A percentile compares a stretch with the other conserved stretches of the same genome.
Conservation (phyloP, 2,329 filamentous ascomycete species). For the Orbilia javanica region DNA sequence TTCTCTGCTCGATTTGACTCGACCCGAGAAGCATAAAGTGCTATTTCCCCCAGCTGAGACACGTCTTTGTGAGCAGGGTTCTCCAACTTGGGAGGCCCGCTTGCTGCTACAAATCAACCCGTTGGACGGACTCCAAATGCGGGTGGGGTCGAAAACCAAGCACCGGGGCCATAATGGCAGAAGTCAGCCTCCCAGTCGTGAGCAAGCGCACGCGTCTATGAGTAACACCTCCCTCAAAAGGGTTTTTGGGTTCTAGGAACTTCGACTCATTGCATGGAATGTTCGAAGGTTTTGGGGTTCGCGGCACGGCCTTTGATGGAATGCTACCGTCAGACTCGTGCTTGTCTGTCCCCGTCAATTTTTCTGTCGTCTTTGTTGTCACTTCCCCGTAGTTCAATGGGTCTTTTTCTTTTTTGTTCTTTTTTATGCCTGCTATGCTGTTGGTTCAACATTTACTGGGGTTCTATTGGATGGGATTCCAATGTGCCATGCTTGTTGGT, state of each 20-base stretch:
- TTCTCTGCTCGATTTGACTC: not conserved
- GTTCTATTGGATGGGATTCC: constrained; percentile 15
- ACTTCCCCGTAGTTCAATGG: not conserved
- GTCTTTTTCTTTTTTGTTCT: not conserved
- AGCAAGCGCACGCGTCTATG: constrained; percentile 55
- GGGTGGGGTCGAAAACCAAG: constrained; percentile 57
- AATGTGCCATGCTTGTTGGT: not conserved
- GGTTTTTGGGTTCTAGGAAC: constrained; percentile 13
- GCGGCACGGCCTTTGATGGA: not conserved
- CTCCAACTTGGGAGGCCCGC: not conserved
- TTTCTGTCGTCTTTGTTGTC: not conserved
- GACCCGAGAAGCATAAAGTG: constrained; percentile 6
- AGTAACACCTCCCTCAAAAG: constrained; percentile 50
- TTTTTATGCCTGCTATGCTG: too few species aligned
- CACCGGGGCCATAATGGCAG: constrained; percentile 56
- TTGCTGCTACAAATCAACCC: not conserved
- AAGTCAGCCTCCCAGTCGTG: constrained; percentile 54
- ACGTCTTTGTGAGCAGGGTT: constrained; percentile 39
- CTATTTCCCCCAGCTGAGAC: constrained; percentile 33
- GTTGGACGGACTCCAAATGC: constrained; percentile 29
- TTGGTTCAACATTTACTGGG: not conserved
- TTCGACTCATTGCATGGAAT: constrained; percentile 7
- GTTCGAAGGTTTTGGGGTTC: not conserved
- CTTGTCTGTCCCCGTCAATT: not conserved
- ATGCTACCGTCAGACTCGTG: not conserved